These are phyloP conservation scores for Nidularia sp. DNA, from an alignment of 768 basidiomycete species.

Conservation along the genomic window DNA sequence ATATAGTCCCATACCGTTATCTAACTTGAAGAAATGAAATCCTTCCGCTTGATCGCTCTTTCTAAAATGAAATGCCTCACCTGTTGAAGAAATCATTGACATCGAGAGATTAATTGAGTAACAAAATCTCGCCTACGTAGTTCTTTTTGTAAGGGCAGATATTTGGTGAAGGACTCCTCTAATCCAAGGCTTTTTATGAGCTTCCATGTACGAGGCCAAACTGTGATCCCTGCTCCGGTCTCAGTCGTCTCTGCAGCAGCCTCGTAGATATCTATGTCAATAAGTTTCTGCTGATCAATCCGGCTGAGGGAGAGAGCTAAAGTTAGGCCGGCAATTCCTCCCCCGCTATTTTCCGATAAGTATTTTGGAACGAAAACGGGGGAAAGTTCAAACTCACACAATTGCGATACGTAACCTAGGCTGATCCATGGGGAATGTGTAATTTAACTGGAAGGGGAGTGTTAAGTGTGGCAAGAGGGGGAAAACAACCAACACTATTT, in stretches of 20 bases:
- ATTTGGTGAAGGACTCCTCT: conserved; percentile 6
- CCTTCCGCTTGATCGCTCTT: conserved; percentile 27
- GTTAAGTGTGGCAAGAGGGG: too few species aligned
- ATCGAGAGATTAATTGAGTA: neutral
- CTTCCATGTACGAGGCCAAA: conserved; percentile 23
- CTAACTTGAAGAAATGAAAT: conserved; percentile 16
- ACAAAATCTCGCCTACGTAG: conserved; percentile 4
- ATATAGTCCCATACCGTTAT: conserved; percentile 15
- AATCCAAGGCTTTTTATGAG: conserved; percentile 16
- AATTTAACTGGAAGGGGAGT: too few species aligned
- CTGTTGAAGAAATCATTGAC: neutral
- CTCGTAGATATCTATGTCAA: conserved; percentile 34
- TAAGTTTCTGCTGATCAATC: conserved; percentile 16
- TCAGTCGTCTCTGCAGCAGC: conserved; percentile 29
- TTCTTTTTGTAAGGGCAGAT: conserved; percentile 10
- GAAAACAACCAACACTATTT: too few species aligned
- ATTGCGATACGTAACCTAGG: conserved; percentile 7
- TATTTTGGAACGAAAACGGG: neutral
- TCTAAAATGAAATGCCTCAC: conserved; percentile 17
- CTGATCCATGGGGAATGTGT: too few species aligned
- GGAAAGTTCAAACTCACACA: conserved; percentile 4
- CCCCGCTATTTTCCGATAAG: conserved; percentile 14
- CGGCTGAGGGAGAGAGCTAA: conserved; percentile 17
- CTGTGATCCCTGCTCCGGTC: conserved; percentile 33
- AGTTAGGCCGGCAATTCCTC: conserved; percentile 24